phyloP scores from a whole-genome alignment of 805 yeast genomes.

The Kazachstania bromeliacearum region DNA sequence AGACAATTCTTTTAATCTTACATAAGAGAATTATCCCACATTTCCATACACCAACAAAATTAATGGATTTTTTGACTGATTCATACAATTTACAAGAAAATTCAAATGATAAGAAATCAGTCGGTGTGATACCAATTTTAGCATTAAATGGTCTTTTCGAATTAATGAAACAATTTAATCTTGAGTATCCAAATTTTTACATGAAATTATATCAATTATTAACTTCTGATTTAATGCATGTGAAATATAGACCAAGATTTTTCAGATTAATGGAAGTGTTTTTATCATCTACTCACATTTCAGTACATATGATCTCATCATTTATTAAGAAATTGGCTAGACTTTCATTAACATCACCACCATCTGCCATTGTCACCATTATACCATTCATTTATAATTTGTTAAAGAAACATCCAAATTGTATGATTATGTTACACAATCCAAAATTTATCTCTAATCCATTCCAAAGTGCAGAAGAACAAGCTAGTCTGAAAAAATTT shows the following conservation, averaged over 20 bases:
- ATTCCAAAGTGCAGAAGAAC: slow-evolving; percentile 23
- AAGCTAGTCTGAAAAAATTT: slow-evolving; percentile 12
- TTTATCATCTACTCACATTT: slow-evolving; percentile 76
- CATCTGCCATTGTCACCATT: slow-evolving; percentile 77
- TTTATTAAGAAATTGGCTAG: slow-evolving; percentile 78
- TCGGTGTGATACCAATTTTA: slow-evolving; percentile 58
- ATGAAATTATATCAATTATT: slow-evolving; percentile 71
- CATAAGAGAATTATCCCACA: slow-evolving; percentile 82
- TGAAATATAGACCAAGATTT: slow-evolving; percentile 76
- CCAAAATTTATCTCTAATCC: slow-evolving; percentile 25
- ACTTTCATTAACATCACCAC: slow-evolving; percentile 66
- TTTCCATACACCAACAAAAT: slow-evolving; percentile 64
- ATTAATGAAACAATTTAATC: slow-evolving; percentile 67
- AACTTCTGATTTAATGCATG: slow-evolving; percentile 65
- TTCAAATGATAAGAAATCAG: slow-evolving; percentile 22
- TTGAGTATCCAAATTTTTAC: slow-evolving; percentile 89
- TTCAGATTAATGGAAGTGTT: slow-evolving; percentile 80
- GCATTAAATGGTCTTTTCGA: slow-evolving; percentile 84
- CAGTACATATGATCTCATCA: slow-evolving; percentile 76
- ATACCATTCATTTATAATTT: slow-evolving; percentile 89
- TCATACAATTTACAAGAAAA: slow-evolving; percentile 45
- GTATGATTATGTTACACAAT: slow-evolving; percentile 78
- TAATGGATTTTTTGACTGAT: slow-evolving; percentile 92
- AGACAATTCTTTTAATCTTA: slow-evolving; percentile 54
- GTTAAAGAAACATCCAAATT: slow-evolving; percentile 83